Conservation (phyloP, 1,284 basidiomycete species). For the Fomitopsis schrenkii region DNA sequence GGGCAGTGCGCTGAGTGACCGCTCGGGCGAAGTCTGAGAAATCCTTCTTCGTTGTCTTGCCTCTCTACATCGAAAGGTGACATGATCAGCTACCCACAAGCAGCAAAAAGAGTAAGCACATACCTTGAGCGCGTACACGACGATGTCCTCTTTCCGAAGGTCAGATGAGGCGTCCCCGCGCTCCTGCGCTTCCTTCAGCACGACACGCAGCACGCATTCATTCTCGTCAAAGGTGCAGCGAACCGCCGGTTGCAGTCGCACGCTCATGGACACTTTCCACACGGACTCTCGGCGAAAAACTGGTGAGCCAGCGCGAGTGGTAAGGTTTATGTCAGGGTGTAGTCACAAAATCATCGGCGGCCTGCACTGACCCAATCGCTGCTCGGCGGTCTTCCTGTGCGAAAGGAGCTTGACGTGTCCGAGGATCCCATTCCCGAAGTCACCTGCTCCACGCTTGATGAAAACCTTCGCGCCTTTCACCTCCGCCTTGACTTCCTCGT, state of each 20-base stretch:
- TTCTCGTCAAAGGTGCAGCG: constrained; percentile 52
- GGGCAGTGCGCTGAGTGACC: constrained; percentile 13
- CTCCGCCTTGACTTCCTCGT: constrained; percentile 50
- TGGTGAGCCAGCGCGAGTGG: constrained; percentile 17
- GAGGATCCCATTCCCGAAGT: constrained; percentile 56
- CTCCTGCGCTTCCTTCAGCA: constrained; percentile 45
- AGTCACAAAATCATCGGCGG: background rate
- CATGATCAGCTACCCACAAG: background rate
- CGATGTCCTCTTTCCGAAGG: constrained; percentile 16
- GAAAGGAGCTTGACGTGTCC: constrained; percentile 57
- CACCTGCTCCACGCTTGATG: constrained; percentile 53
- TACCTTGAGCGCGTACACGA: constrained; percentile 40
- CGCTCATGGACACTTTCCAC: constrained; percentile 65
- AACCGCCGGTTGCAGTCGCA: constrained; percentile 46
- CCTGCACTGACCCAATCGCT: constrained; percentile 41
- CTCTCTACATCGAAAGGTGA: background rate
- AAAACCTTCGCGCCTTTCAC: constrained; percentile 58
- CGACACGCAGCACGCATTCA: constrained; percentile 50
- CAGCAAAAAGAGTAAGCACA: background rate
- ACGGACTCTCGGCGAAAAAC: constrained; percentile 67
- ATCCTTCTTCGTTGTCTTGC: constrained; percentile 22
- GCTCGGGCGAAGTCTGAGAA: constrained; percentile 21
- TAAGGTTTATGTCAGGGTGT: background rate
- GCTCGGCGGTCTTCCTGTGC: constrained; percentile 34
- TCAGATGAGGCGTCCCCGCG: constrained; percentile 8